Percentiles rank a stretch among this genome's conserved stretches.
Conservation (phyloP, 176 grass and related monocot species). For the Aechmea fasciata region DNA sequence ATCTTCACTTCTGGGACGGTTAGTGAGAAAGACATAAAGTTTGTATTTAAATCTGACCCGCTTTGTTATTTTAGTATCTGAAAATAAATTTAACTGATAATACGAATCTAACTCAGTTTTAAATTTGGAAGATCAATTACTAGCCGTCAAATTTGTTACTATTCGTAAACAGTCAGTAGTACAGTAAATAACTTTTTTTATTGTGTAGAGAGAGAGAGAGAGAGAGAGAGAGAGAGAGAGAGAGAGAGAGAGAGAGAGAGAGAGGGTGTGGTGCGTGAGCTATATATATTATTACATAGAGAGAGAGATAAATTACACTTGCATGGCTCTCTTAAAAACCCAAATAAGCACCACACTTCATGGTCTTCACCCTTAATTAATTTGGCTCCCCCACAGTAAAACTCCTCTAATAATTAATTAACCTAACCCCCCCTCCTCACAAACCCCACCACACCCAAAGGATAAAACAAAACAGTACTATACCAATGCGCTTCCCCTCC, state of each 20-base stretch:
- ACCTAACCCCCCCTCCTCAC: not conserved
- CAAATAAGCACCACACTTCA: not conserved
- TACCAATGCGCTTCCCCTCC: too few relatives aligned
- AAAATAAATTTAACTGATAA: too few relatives aligned
- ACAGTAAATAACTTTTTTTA: too few relatives aligned
- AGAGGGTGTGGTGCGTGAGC: too few relatives aligned
- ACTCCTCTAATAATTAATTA: not conserved
- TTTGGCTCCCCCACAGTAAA: not conserved
- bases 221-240: not conserved
- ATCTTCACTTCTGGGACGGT: too few relatives aligned
- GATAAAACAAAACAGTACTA: too few relatives aligned
- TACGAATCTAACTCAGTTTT: not conserved
- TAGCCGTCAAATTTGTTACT: not conserved
- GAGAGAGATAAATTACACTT: constrained; percentile 3
- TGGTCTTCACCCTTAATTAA: not conserved
- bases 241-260: not conserved
- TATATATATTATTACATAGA: not conserved
- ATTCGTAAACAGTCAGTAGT: not conserved
- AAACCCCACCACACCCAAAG: too few relatives aligned
- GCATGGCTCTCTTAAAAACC: not conserved
- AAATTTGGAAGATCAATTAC: not conserved
- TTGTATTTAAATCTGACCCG: too few relatives aligned
- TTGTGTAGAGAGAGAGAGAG: not conserved
- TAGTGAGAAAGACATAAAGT: too few relatives aligned
- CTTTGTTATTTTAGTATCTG: too few relatives aligned